Percentiles rank a stretch among this genome's conserved stretches.
Evolutionary conservation across 768 basidiomycete species (phyloP).

Genomic region (Amanita exitialis): DNA sequence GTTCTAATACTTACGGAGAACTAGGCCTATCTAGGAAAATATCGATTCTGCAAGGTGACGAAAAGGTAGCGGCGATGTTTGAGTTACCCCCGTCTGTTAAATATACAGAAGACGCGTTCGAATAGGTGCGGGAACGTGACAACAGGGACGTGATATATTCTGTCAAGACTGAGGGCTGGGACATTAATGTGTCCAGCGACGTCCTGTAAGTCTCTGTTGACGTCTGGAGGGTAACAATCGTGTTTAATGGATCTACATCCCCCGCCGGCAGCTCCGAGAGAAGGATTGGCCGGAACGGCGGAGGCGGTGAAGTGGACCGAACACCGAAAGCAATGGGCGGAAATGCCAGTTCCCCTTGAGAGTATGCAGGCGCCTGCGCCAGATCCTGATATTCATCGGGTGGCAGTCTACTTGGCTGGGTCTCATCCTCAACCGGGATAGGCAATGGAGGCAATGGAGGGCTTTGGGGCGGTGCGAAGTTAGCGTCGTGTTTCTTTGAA

Average conservation of each 20-base stretch:
- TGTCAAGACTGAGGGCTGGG: conserved; percentile 59
- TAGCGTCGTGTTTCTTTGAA: conserved; percentile 13
- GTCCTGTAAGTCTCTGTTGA: conserved; percentile 57
- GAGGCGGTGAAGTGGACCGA: conserved; percentile 20
- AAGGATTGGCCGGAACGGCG: conserved; percentile 59
- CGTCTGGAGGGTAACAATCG: conserved; percentile 69
- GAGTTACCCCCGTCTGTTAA: conserved; percentile 43
- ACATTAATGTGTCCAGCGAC: conserved; percentile 54
- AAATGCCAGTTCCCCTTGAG: conserved; percentile 31
- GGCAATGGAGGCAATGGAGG: conserved; percentile 52
- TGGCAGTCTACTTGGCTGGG: conserved; percentile 19
- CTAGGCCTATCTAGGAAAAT: conserved; percentile 77
- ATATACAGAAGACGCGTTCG: conserved; percentile 44
- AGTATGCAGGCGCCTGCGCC: conserved; percentile 12
- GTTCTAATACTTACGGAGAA: conserved; percentile 49
- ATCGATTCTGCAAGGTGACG: conserved; percentile 40
- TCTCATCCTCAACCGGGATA: conserved; percentile 22
- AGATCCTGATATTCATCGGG: conserved; percentile 8
- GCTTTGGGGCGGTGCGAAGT: conserved; percentile 27
- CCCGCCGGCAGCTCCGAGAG: conserved; percentile 45
- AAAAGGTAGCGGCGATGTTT: conserved; percentile 42
- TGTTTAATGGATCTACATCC: conserved; percentile 43
- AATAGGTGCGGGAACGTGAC: conserved; percentile 23
- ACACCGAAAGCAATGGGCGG: conserved; percentile 40
- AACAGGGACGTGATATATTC: conserved; percentile 40